phyloP scores from a whole-genome alignment of 495 filamentous ascomycete genomes.

The Lineolata rhizophorae region DNA sequence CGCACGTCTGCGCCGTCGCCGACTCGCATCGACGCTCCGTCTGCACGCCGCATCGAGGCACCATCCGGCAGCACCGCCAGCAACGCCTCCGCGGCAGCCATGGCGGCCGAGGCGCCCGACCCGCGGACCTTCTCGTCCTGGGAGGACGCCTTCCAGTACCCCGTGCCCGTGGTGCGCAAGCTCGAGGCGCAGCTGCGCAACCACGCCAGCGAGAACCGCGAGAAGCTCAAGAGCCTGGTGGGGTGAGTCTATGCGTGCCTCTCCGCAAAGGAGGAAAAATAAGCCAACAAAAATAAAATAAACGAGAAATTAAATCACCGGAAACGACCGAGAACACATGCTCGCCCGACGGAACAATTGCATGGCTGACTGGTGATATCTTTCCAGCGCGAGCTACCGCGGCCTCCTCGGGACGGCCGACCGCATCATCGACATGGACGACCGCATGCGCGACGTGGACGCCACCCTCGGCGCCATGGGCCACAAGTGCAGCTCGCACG shows the following conservation, averaged over 20 bases:
- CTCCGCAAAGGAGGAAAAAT: not conserved
- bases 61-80: too few relatives aligned
- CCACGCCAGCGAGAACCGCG: slow-evolving; percentile 58
- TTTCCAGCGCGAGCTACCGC: slow-evolving; percentile 47
- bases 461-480: slow-evolving; percentile 47
- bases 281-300: not conserved
- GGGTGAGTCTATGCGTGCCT: too few relatives aligned
- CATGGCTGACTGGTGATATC: slow-evolving; percentile 2
- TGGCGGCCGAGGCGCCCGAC: slow-evolving; percentile 36
- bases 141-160: slow-evolving; percentile 47
- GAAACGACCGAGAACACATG: too few relatives aligned
- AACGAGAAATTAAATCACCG: too few relatives aligned
- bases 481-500: slow-evolving; percentile 48
- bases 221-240: slow-evolving; percentile 74
- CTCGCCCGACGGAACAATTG: too few relatives aligned
- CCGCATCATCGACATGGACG: slow-evolving; percentile 73
- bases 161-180: slow-evolving; percentile 37
- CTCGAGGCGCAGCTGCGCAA: slow-evolving; percentile 40
- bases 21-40: too few relatives aligned
- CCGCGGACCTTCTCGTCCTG: slow-evolving; percentile 35
- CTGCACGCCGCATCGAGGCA: too few relatives aligned
- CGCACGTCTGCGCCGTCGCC: too few relatives aligned
- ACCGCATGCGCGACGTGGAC: slow-evolving; percentile 53
- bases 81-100: too few relatives aligned
- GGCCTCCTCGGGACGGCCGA: slow-evolving; percentile 85